Base-by-base conservation (phyloP, 129 eudicot species). In the Silybum marianum region DNA sequence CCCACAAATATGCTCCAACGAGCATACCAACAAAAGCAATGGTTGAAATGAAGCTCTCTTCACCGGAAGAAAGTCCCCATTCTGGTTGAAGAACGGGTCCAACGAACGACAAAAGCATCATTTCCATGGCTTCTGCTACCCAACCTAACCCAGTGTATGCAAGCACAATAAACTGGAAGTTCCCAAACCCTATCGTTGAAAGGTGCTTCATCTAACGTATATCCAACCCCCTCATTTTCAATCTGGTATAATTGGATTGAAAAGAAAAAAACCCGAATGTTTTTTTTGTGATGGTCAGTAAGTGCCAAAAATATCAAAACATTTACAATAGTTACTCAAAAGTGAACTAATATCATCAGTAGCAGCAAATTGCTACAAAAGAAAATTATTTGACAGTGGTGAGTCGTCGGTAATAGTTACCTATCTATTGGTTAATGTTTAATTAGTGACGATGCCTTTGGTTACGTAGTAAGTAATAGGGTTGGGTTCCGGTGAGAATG, bases 71-170 rank as follows among this genome's bases (percentile, higher is more conserved):
- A 25, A 90, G 84, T 42, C 80, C 73, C 95, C 95, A 90, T 76
- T 88, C 84, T 8, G 84, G 83, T 80, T 88, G 79, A 85, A 90
- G 86, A 58, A 87, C 89, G 18, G 88, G 82, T 26, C 95, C 95
- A 3, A 90, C 65, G 46, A 90, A 90, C 0, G 92, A 90, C 73
- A 88, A 89, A 72, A 90, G 82, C 92, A 90, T 88, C 88, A 90
- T 80, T 76, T 88, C 92, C 95, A 90, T 90, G 3, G 92, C 89
- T 69, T 90, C 92, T 10, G 89, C 87, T 28, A 88, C 68, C 90
- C 89, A 86, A 79, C 90, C 95, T 25, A 88, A 48, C 36, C 90
- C 92, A 14, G 90, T 92, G 69, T 88, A 90, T 42, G 85, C 87
- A 25, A 90, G 92, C 54, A 86, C 82, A 19, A 86, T 81, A 69